A percentile compares a stretch with the other conserved stretches of the same genome.
Evolutionary conservation across 139 green algal species (phyloP).

Genomic region (Coelastrella sp.): DNA sequence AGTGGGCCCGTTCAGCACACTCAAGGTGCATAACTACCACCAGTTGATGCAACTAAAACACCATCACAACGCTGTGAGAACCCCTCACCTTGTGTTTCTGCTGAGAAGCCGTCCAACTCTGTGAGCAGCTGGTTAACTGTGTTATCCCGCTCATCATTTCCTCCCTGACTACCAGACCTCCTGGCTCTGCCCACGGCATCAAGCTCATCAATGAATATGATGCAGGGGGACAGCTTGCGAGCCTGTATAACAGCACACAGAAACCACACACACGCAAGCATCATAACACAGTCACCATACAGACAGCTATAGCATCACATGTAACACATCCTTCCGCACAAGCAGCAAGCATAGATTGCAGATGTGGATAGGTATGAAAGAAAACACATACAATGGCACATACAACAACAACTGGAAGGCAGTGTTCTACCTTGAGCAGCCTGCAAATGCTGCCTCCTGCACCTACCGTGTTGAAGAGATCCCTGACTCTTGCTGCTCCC

Average conservation of each 20-base stretch:
- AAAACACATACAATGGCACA: neutral
- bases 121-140: constrained; percentile 96
- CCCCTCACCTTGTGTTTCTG: constrained; percentile 61
- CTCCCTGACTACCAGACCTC: constrained; percentile 45
- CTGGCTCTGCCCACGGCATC: constrained; percentile 88
- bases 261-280: no score
- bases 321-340: no score
- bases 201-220: constrained; percentile 99
- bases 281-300: no score
- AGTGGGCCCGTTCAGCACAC: no score
- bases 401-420: neutral
- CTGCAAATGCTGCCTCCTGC: no score
- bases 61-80: no score
- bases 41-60: no score
- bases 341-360: no score
- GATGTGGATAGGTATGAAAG: neutral
- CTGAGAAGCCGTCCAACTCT: constrained; percentile 94
- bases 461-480: constrained; percentile 92
- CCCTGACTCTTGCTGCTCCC: constrained; percentile 92
- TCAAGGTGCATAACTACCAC: no score
- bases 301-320: no score
- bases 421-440: neutral
- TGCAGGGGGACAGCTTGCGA: constrained; percentile 82
- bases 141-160: constrained; percentile 95
- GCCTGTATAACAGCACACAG: no score